Percentiles rank a stretch among this genome's conserved stretches.
These are phyloP conservation scores for Talaromyces funiculosus DNA, from an alignment of 2,329 filamentous ascomycete species.

Conservation along the genomic window DNA sequence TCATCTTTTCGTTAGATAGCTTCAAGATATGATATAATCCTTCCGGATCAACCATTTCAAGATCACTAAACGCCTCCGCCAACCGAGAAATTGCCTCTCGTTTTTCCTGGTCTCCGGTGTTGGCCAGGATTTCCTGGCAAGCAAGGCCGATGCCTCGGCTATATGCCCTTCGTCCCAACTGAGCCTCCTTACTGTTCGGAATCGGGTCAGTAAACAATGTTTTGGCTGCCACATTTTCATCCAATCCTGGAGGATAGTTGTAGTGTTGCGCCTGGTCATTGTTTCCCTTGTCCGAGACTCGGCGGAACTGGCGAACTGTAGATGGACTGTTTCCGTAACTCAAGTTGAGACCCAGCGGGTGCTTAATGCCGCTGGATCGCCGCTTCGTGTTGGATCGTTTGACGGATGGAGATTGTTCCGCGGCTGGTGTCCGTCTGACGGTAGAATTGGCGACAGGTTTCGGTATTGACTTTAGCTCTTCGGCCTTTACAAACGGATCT, in stretches of 20 bases:
- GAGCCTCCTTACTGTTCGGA: conserved; percentile 64
- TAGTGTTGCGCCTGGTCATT: conserved; percentile 20
- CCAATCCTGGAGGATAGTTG: conserved; percentile 25
- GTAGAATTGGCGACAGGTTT: conserved; percentile 58
- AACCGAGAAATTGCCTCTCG: conserved; percentile 77
- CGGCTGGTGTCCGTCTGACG: conserved; percentile 42
- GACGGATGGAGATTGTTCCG: conserved; percentile 40
- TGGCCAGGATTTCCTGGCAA: conserved; percentile 80
- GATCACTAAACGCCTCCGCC: conserved; percentile 75
- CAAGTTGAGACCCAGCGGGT: conserved; percentile 80
- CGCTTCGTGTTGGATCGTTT: conserved; percentile 37
- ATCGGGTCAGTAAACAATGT: conserved; percentile 25
- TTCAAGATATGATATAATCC: conserved; percentile 81
- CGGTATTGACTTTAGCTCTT: conserved; percentile 33
- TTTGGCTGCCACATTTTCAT: conserved; percentile 39
- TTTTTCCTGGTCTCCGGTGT: conserved; percentile 64
- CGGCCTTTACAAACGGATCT: conserved; percentile 36
- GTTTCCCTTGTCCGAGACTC: conserved; percentile 66
- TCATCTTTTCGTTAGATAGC: conserved; percentile 66
- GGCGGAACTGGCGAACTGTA: conserved; percentile 83
- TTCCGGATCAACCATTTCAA: conserved; percentile 85
- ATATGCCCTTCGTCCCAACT: conserved; percentile 76
- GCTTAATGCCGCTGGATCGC: conserved; percentile 53
- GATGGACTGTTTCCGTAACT: conserved; percentile 92
- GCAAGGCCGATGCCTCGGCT: conserved; percentile 74